Evolutionary conservation across 345 rosid species (phyloP).

Genomic region (Barbarea vulgaris): DNA sequence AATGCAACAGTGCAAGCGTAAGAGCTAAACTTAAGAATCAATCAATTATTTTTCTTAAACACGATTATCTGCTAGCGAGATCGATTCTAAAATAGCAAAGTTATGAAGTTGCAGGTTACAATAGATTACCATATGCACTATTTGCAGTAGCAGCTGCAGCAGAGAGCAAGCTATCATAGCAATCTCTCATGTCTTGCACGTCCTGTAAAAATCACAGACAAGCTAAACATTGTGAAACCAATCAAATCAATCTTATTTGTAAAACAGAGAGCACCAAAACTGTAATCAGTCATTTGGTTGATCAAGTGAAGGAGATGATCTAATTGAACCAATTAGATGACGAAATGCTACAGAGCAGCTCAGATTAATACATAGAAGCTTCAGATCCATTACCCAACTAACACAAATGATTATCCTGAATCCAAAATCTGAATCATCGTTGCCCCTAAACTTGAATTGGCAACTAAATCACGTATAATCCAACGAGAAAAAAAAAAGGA

Average conservation of each 20-base stretch:
- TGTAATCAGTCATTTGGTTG: neutral
- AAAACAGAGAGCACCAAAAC: slow-evolving; percentile 4
- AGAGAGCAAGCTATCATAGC: slow-evolving; percentile 89
- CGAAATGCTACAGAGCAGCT: neutral
- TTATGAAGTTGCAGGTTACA: neutral
- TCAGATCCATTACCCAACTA: slow-evolving; percentile 27
- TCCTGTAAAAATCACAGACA: slow-evolving; percentile 50
- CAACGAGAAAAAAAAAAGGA: neutral
- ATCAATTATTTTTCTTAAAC: neutral
- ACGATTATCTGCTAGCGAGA: neutral
- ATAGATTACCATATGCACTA: slow-evolving; percentile 70
- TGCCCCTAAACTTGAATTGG: neutral
- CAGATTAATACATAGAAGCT: neutral
- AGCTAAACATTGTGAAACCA: slow-evolving; percentile 2
- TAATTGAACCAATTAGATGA: neutral
- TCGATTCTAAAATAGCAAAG: neutral
- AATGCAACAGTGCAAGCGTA: neutral
- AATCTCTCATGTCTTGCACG: slow-evolving; percentile 83
- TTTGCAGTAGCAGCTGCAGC: slow-evolving; percentile 98
- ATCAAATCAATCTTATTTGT: neutral
- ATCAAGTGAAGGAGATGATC: slow-evolving; percentile 18
- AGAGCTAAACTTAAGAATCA: neutral
- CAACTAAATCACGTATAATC: neutral
- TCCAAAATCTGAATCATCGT: slow-evolving; percentile 12
- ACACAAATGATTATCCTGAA: neutral